Base-by-base conservation (phyloP, 192 early-diverging fungal genomes). In the Coemansia sp. region DNA sequence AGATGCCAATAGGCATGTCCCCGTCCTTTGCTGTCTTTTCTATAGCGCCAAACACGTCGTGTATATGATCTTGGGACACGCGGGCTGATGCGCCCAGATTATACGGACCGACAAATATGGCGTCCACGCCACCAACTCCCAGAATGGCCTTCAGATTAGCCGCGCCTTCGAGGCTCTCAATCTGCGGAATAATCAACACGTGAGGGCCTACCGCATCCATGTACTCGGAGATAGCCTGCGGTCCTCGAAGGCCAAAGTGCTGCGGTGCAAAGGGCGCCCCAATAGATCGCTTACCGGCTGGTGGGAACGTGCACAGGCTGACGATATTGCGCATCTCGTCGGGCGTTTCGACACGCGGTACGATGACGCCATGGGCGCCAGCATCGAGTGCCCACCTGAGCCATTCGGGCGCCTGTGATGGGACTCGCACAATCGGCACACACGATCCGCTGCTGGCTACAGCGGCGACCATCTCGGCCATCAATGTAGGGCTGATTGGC, bases 371-470 rank as follows among this genome's bases (percentile, higher is more conserved):
- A 20, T 83, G 76, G 0, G 80, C 80, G 58, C 80, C 80, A 0
- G 75, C 75, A 55, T 83, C 80, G 48, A 83, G 69, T 38, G 80
- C 80, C 80, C 80, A 83, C 18, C 70, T 77, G 58, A 83, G 70
- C 75, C 76, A 83, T 50, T 83, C 80, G 33, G 72, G 68, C 20
- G 70, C 34, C 39, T 83, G 80, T 45, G 80, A 83, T 10, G 80
- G 80, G 7, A 83, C 75, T 14, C 80, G 80, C 6, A 83, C 80
- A 10, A 83, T 77, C 0, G 80, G 80, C 38, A 69, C 65, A 14
- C 80, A 83, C 7, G 80, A 69, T 6, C 76, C 76, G 65, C 72
- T 75, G 76, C 75, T 73, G 14, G 80, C 80, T 26, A 83, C 76
- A 0, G 80, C 80, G 7, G 80, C 59, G 1, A 83, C 76, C 80